These are phyloP conservation scores for Novymonas esmeraldas DNA, from an alignment of 208 protist species.

Conservation along the genomic window DNA sequence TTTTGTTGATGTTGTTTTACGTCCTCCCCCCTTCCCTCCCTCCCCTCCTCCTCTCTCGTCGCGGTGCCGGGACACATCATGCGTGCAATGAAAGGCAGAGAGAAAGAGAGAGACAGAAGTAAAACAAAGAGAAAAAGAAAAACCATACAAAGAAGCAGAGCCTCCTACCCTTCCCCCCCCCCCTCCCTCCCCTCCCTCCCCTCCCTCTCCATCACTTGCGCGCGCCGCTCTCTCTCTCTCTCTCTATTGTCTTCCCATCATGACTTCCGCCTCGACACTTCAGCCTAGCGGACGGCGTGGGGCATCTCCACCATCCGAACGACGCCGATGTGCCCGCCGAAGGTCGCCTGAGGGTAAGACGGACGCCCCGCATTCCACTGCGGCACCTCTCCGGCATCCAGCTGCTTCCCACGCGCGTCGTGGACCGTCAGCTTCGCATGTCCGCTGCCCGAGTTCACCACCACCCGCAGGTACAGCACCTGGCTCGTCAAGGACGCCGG, in stretches of 20 bases:
- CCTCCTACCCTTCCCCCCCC: no score
- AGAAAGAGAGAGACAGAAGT: background rate
- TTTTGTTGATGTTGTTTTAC: no score
- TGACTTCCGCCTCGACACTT: no score
- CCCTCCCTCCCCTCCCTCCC: no score
- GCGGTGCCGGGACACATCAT: no score
- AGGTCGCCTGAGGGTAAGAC: slow-evolving; percentile 86
- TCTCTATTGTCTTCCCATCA: no score
- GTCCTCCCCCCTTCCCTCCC: background rate
- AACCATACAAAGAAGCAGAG: no score
- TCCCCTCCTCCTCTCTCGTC: background rate
- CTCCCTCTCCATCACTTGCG: no score
- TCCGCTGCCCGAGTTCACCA: slow-evolving; percentile 43
- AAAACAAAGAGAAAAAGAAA: background rate
- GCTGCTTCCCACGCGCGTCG: slow-evolving; percentile 58
- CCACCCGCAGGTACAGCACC: slow-evolving; percentile 60
- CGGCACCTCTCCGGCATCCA: slow-evolving; percentile 80
- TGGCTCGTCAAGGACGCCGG: slow-evolving; percentile 37
- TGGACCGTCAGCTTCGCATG: slow-evolving; percentile 83
- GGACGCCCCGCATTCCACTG: slow-evolving; percentile 75
- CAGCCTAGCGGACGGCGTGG: slow-evolving; percentile 34
- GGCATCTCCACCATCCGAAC: slow-evolving; percentile 69
- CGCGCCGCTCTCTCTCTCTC: no score
- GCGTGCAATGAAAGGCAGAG: background rate
- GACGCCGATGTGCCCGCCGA: slow-evolving; percentile 73